Conservation (phyloP, 768 basidiomycete species). For the Tulasnella sp. region DNA sequence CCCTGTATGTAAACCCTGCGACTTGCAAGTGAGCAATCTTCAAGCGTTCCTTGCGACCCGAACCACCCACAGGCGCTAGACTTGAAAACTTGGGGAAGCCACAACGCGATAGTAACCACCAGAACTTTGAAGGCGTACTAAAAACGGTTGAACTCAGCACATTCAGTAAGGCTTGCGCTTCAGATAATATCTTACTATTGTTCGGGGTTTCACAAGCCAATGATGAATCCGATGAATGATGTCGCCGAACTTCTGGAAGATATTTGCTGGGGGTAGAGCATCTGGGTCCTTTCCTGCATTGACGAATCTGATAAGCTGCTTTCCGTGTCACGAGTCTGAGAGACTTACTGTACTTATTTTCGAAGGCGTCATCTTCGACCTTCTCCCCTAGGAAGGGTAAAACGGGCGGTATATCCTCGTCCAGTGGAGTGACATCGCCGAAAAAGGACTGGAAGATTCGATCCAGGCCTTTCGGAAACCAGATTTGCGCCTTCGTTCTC, state of each 20-base stretch:
- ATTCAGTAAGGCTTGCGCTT: neutral
- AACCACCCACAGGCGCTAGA: slow-evolving; percentile 32
- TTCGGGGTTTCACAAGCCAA: slow-evolving; percentile 35
- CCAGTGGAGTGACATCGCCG: slow-evolving; percentile 9
- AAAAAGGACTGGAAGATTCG: neutral
- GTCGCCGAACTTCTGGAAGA: slow-evolving; percentile 31
- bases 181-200: slow-evolving; percentile 23
- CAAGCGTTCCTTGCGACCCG: neutral
- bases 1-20: slow-evolving; percentile 32
- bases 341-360: slow-evolving; percentile 18
- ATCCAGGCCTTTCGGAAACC: slow-evolving; percentile 38
- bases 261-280: slow-evolving; percentile 35
- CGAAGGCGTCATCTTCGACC: slow-evolving; percentile 23
- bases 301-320: neutral
- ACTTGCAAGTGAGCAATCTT: slow-evolving; percentile 1
- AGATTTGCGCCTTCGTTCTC: slow-evolving; percentile 32
- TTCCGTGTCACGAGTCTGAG: neutral
- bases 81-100: slow-evolving; percentile 37
- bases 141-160: neutral
- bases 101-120: slow-evolving; percentile 37
- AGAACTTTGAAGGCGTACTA: slow-evolving; percentile 43
- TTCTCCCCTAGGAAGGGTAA: slow-evolving; percentile 15
- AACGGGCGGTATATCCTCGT: slow-evolving; percentile 15
- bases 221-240: slow-evolving; percentile 26
- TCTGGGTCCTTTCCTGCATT: slow-evolving; percentile 34